Evolutionary conservation across 257 asterid species (phyloP).

Genomic region (Haberlea rhodopensis): DNA sequence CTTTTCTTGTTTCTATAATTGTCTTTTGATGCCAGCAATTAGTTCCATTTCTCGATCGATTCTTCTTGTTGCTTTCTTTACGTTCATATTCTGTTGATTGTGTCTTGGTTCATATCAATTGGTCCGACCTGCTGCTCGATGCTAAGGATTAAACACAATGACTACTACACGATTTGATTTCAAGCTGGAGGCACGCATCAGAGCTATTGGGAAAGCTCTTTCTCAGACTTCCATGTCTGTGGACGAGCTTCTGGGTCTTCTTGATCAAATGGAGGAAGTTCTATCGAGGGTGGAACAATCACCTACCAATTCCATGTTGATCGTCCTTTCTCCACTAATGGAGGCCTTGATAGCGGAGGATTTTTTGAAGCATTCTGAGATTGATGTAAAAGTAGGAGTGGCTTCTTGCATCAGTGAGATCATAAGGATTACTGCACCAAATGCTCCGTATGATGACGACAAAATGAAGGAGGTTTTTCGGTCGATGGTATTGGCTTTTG

Average conservation of each 20-base stretch:
- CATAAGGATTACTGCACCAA: conserved; percentile 96
- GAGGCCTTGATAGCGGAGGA: conserved; percentile 56
- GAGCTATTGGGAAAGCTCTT: conserved; percentile 68
- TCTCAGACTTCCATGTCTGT: conserved; percentile 52
- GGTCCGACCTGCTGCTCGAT: too few relatives aligned
- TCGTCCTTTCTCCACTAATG: conserved; percentile 65
- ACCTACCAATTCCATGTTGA: conserved; percentile 66
- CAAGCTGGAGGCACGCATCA: too few relatives aligned
- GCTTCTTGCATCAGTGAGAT: conserved; percentile 97
- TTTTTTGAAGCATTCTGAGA: conserved; percentile 69
- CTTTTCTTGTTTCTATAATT: too few relatives aligned
- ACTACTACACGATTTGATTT: too few relatives aligned
- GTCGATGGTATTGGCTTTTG: conserved; percentile 68
- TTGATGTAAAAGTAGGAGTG: conserved; percentile 81
- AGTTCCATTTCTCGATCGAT: too few relatives aligned
- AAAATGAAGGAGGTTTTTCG: conserved; percentile 87
- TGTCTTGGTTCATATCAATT: too few relatives aligned
- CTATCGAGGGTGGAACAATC: conserved; percentile 91
- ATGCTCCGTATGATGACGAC: conserved; percentile 93
- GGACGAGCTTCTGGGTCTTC: conserved; percentile 65
- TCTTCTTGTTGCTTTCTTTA: too few relatives aligned
- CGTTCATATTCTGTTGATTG: too few relatives aligned
- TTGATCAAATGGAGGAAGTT: conserved; percentile 68
- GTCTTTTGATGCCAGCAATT: too few relatives aligned
- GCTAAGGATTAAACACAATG: too few relatives aligned